phyloP scores from a whole-genome alignment of 805 yeast species.

The Kuraishia cidri region DNA sequence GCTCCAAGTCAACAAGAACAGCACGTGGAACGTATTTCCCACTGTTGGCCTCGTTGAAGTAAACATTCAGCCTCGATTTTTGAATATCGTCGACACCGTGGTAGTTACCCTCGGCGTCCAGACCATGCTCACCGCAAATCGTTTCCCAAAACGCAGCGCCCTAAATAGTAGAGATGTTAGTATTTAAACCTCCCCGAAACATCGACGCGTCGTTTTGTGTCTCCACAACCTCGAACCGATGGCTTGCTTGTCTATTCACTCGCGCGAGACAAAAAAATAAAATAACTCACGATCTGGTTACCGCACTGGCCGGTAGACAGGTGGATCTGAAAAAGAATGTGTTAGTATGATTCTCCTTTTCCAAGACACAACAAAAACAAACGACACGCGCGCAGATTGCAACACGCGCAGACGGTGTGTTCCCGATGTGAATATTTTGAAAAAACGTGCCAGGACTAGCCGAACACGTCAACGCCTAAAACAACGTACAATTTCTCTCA shows the following conservation, averaged over 20 bases:
- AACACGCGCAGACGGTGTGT: too few relatives aligned
- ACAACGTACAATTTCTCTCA: too few relatives aligned
- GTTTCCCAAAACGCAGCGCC: slow-evolving; percentile 95
- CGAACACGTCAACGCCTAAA: too few relatives aligned
- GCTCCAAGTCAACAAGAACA: slow-evolving; percentile 87
- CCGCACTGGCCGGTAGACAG: slow-evolving; percentile 98
- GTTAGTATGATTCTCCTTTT: too few relatives aligned
- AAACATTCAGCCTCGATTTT: slow-evolving; percentile 55
- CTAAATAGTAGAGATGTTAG: slow-evolving; percentile 21
- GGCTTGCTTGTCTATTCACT: too few relatives aligned
- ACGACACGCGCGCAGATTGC: too few relatives aligned
- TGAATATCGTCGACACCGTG: slow-evolving; percentile 50
- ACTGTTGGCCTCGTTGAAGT: slow-evolving; percentile 78
- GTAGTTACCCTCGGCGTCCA: slow-evolving; percentile 67
- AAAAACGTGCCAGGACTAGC: too few relatives aligned
- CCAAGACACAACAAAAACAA: too few relatives aligned
- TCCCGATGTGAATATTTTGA: too few relatives aligned
- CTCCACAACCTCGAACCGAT: too few relatives aligned
- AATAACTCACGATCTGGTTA: slow-evolving; percentile 75
- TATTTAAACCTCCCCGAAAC: neutral
- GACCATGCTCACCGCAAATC: slow-evolving; percentile 81
- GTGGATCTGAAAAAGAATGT: slow-evolving; percentile 52
- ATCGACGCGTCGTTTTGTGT: too few relatives aligned
- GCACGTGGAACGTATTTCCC: slow-evolving; percentile 93
- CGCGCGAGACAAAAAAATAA: too few relatives aligned